Base-by-base conservation (phyloP, 805 yeast genomes). In the Tetrapisispora arboricola region DNA sequence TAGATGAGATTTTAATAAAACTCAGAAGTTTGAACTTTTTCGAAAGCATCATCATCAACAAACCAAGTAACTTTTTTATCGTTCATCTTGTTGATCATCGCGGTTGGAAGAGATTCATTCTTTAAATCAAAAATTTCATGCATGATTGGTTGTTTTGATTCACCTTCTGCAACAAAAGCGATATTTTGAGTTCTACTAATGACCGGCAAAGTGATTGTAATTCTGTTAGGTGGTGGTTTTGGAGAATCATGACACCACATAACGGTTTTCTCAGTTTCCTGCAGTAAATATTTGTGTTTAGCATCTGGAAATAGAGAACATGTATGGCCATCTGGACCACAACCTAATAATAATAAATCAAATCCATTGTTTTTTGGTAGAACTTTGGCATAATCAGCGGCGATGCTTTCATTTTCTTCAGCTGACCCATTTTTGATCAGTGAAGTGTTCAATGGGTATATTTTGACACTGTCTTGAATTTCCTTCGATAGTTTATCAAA, bases 251-350 rank as follows among this genome's bases (percentile, higher is more conserved):
- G 69, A 47, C 88, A 75, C 53, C 75, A 64, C 9, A 88, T 76
- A 43, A 87, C 79, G 32, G 63, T 60, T 45, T 68, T 65, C 9
- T 58, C 38, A 21, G 64, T 59, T 56, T 81, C 90, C 3, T 57
- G 48, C 11, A 60, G 36, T 42, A 87, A 68, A 52, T 85, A 69
- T 45, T 61, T 53, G 60, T 86, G 95, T 5, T 34, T 37, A 15
- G 46, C 54, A 29, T 81, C 87, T 11, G 96, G 96, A 74, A 87
- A 87, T 47, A 87, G 68, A 1, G 96, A 87, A 65, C 95, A 84
- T 5, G 95, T 87, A 61, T 87, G 96, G 29, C 96, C 96, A 55
- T 87, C 96, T 27, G 96, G 96, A 7, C 96, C 96, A 60, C 92
- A 83, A 18, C 96, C 96, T 47, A 87, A 70, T 42, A 86, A 65